A percentile compares a stretch with the other conserved stretches of the same genome.
These are phyloP conservation scores for Larix kaempferi DNA, from an alignment of 75 land plant species.

Conservation along the genomic window DNA sequence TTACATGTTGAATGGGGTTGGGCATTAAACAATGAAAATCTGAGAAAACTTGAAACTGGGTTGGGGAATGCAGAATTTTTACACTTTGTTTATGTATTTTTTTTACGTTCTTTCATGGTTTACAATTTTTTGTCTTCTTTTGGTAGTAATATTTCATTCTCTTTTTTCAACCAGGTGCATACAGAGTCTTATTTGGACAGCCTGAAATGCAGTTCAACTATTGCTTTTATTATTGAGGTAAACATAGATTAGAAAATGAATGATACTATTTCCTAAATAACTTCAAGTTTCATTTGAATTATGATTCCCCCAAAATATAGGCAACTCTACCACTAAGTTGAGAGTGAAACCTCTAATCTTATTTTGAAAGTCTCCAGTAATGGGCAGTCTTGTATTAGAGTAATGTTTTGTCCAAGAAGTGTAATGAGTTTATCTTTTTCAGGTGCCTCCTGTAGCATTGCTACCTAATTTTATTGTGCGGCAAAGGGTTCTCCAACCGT, in stretches of 20 bases:
- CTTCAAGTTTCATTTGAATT: neutral
- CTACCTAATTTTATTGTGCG: slow-evolving; percentile 83
- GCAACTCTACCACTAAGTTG: neutral
- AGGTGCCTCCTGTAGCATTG: slow-evolving; percentile 96
- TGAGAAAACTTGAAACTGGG: too few species aligned
- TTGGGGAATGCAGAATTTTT: too few species aligned
- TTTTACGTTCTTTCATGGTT: too few species aligned
- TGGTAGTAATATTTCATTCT: neutral
- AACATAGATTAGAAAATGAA: neutral
- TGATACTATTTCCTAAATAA: neutral
- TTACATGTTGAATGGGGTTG: too few species aligned
- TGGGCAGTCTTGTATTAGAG: neutral
- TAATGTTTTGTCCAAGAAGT: neutral
- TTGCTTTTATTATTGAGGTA: slow-evolving; percentile 87
- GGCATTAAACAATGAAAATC: too few species aligned
- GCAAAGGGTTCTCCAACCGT: slow-evolving; percentile 72
- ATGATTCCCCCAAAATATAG: neutral
- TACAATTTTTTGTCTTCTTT: too few species aligned
- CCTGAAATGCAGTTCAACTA: slow-evolving; percentile 65
- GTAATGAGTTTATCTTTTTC: neutral
- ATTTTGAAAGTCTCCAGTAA: neutral
- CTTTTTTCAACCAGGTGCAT: slow-evolving; percentile 51
- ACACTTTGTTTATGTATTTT: too few species aligned
- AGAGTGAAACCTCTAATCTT: neutral
- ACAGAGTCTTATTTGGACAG: slow-evolving; percentile 72